Evolutionary conservation across 805 yeast species (phyloP).

Genomic region (Clavispora fructus): DNA sequence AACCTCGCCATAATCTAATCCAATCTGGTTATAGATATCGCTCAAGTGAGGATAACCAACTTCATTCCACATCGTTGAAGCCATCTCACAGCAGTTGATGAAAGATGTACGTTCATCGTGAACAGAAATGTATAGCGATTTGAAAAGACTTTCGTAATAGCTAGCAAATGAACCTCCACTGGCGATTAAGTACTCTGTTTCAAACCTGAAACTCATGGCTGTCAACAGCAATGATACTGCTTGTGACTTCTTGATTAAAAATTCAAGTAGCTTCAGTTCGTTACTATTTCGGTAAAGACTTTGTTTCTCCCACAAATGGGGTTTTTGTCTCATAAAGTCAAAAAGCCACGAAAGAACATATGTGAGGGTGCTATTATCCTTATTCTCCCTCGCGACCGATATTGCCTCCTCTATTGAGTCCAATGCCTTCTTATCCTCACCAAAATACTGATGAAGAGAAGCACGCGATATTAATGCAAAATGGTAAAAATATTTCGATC

Average conservation of each 20-base stretch:
- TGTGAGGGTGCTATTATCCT: constrained; percentile 67
- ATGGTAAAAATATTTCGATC: constrained; percentile 63
- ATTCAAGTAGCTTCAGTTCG: constrained; percentile 62
- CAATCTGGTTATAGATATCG: constrained; percentile 43
- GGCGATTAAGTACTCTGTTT: constrained; percentile 49
- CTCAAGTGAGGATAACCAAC: constrained; percentile 46
- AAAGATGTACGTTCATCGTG: constrained; percentile 41
- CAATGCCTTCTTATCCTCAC: constrained; percentile 62
- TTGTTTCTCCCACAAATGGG: constrained; percentile 44
- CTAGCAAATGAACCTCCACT: constrained; percentile 44
- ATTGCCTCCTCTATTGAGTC: constrained; percentile 84
- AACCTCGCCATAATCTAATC: constrained; percentile 33
- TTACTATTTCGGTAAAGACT: constrained; percentile 45
- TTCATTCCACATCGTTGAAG: constrained; percentile 46
- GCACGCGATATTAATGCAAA: constrained; percentile 73
- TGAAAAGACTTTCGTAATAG: constrained; percentile 52
- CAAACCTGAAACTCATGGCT: constrained; percentile 63
- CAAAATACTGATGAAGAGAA: constrained; percentile 62
- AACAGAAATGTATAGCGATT: constrained; percentile 51
- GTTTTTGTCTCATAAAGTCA: constrained; percentile 63
- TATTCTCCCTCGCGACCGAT: constrained; percentile 79
- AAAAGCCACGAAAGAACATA: constrained; percentile 71
- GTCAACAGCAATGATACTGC: constrained; percentile 44
- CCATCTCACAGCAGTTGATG: constrained; percentile 42
- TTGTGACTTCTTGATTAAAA: constrained; percentile 51